phyloP scores from a whole-genome alignment of 768 basidiomycete species.

The Suillus fuscotomentosus region DNA sequence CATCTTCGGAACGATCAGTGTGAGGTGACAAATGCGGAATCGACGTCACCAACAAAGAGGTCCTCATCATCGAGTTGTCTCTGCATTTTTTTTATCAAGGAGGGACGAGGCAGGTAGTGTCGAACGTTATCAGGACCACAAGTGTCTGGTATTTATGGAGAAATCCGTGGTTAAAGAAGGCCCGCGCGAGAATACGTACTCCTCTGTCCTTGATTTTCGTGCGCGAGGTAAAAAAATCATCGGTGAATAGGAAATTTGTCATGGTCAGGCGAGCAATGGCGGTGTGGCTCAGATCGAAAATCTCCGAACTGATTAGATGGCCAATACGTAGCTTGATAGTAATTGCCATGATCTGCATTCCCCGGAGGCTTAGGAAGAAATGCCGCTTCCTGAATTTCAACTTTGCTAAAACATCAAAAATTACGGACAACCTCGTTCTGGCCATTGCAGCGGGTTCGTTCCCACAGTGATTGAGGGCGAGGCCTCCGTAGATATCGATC shows the following conservation, averaged over 20 bases:
- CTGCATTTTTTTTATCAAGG: too few species aligned
- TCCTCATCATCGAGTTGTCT: too few species aligned
- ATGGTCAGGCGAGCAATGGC: background rate
- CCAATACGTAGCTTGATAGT: background rate
- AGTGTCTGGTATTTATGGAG: too few species aligned
- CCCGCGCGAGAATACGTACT: background rate
- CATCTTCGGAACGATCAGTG: background rate
- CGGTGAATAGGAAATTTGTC: background rate
- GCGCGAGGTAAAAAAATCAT: background rate
- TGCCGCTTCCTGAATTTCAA: background rate
- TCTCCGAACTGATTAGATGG: background rate
- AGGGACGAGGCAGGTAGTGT: too few species aligned
- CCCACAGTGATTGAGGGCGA: background rate
- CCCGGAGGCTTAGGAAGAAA: background rate
- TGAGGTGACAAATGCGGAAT: too few species aligned
- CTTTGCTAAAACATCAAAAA: background rate
- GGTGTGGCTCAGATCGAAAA: background rate
- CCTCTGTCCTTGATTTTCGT: background rate
- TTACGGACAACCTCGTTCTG: background rate
- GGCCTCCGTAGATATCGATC: background rate
- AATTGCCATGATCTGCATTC: background rate
- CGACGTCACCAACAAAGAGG: too few species aligned
- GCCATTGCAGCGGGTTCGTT: background rate
- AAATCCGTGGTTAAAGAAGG: too few species aligned
- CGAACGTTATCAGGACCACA: too few species aligned